A percentile compares a stretch with the other conserved stretches of the same genome.
phyloP scores from a whole-genome alignment of 2,329 filamentous ascomycete species.

The Penicillium italicum region DNA sequence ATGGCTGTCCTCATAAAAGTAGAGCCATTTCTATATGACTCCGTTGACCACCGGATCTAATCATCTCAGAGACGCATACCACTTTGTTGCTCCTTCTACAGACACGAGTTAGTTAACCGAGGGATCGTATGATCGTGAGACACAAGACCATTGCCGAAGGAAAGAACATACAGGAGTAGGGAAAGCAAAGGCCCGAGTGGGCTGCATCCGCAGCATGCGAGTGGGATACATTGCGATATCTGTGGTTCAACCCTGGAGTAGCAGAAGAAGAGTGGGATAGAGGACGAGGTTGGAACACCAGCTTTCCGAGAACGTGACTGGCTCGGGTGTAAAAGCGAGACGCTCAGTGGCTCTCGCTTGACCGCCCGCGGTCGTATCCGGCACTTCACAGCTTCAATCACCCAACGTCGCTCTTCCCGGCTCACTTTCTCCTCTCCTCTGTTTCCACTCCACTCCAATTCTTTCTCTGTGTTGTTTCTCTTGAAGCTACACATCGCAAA shows the following conservation, averaged over 20 bases:
- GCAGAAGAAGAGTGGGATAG: conserved; percentile 18
- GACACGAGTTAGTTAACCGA: conserved; percentile 39
- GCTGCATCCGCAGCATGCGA: conserved; percentile 61
- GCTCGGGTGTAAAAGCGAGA: conserved; percentile 37
- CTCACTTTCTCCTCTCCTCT: conserved; percentile 25
- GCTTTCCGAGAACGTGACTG: conserved; percentile 24
- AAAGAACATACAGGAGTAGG: conserved; percentile 64
- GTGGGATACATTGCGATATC: conserved; percentile 62
- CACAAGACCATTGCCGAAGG: conserved; percentile 9
- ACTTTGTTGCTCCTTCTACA: conserved; percentile 61
- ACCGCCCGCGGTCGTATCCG: conserved; percentile 39
- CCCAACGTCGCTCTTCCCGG: conserved; percentile 29
- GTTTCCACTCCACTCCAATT: conserved; percentile 19
- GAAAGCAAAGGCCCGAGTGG: conserved; percentile 46
- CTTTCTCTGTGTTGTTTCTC: conserved; percentile 17
- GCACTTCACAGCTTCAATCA: conserved; percentile 36
- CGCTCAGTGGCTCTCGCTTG: conserved; percentile 36
- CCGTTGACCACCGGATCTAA: conserved; percentile 7
- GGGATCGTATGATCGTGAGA: conserved; percentile 19
- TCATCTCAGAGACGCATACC: conserved; percentile 45
- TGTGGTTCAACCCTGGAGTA: conserved; percentile 9
- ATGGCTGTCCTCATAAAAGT: neutral
- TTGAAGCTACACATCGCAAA: conserved; percentile 47
- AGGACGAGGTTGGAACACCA: conserved; percentile 19
- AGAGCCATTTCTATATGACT: neutral